phyloP scores from a whole-genome alignment of 805 yeast species.

The Maudiozyma bulderi region DNA sequence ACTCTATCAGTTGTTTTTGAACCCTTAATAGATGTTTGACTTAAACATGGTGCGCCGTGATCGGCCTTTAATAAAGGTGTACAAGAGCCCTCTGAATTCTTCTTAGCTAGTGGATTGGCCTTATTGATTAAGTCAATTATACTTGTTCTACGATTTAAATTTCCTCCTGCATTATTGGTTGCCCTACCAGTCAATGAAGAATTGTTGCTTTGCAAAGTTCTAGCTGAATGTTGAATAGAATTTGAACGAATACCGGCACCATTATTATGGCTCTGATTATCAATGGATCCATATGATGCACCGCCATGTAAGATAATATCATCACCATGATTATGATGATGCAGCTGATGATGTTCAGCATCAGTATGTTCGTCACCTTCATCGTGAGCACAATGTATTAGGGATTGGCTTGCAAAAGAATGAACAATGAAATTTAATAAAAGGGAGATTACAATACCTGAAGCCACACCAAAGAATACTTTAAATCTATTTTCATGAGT shows the following conservation, averaged over 20 bases:
- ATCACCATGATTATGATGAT: not conserved
- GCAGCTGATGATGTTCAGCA: not conserved
- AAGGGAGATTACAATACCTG: constrained; percentile 56
- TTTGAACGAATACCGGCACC: not conserved
- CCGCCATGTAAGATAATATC: not conserved
- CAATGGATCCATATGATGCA: not conserved
- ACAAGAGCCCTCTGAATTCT: constrained; percentile 6
- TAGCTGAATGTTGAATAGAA: not conserved
- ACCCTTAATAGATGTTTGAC: not conserved
- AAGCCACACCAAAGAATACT: constrained; percentile 34
- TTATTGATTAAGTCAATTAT: not conserved
- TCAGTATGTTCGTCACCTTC: constrained; percentile 11
- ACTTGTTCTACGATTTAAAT: not conserved
- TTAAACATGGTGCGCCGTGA: constrained; percentile 5
- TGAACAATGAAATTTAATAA: constrained; percentile 59
- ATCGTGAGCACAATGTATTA: constrained; percentile 76
- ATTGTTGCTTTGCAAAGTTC: not conserved
- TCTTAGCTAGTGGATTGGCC: not conserved
- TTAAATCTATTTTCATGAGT: constrained; percentile 32
- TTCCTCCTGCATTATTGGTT: not conserved
- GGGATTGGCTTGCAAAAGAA: constrained; percentile 63
- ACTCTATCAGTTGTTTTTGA: not conserved
- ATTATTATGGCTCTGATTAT: not conserved
- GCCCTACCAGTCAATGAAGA: not conserved
- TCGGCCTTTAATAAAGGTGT: constrained; percentile 12